These are phyloP conservation scores for Neurospora sp. DNA, from an alignment of 495 filamentous ascomycete species.

Conservation along the genomic window DNA sequence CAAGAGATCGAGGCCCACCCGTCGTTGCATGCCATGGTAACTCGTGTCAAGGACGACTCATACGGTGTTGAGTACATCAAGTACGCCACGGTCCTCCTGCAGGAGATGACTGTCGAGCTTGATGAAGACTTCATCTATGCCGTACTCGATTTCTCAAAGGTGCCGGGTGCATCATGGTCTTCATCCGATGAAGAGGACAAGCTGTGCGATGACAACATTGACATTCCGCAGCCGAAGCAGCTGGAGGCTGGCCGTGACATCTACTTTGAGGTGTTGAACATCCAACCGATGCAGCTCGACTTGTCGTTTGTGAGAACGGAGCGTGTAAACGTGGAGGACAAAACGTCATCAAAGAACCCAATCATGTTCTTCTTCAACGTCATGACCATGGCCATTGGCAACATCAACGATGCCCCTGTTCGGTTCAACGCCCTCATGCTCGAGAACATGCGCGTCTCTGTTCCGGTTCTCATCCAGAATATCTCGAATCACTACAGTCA, in stretches of 20 bases:
- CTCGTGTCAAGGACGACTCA: slow-evolving; percentile 92
- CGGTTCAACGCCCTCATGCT: slow-evolving; percentile 87
- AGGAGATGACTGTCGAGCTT: slow-evolving; percentile 96
- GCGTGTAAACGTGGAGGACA: slow-evolving; percentile 91
- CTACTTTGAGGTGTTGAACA: slow-evolving; percentile 93
- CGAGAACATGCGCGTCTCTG: slow-evolving; percentile 88
- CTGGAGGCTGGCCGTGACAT: slow-evolving; percentile 80
- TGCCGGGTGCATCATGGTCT: slow-evolving; percentile 87
- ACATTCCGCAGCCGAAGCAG: slow-evolving; percentile 84
- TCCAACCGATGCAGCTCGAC: slow-evolving; percentile 97
- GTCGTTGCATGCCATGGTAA: slow-evolving; percentile 83
- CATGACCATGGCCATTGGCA: slow-evolving; percentile 97
- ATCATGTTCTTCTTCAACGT: slow-evolving; percentile 98
- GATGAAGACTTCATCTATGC: slow-evolving; percentile 98
- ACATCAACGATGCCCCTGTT: slow-evolving; percentile 94
- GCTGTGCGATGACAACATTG: slow-evolving; percentile 78
- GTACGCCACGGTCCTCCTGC: slow-evolving; percentile 84
- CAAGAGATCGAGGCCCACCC: slow-evolving; percentile 96
- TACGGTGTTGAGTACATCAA: slow-evolving; percentile 98
- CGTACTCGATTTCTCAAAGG: slow-evolving; percentile 87
- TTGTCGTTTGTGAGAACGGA: slow-evolving; percentile 96
- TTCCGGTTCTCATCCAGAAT: slow-evolving; percentile 70
- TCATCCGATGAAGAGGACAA: slow-evolving; percentile 68
- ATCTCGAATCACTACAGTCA: slow-evolving; percentile 91
- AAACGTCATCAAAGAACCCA: slow-evolving; percentile 77